These are phyloP conservation scores for Trichomonascaceae sp. DNA, from an alignment of 1,139 yeast genomes.

Conservation along the genomic window DNA sequence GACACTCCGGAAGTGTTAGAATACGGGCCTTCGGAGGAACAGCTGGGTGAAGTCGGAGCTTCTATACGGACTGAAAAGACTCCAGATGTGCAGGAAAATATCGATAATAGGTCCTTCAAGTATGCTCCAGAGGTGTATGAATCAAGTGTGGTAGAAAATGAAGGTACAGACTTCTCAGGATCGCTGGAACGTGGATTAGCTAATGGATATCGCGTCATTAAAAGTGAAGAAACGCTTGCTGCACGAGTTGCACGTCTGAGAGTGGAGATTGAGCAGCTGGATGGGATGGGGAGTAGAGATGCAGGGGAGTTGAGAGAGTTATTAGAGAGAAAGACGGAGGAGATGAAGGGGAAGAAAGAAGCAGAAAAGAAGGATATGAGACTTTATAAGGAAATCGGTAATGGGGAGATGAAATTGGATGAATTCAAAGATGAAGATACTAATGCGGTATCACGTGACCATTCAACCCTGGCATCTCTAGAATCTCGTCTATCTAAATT, in stretches of 20 bases:
- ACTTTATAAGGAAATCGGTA: slow-evolving; percentile 5
- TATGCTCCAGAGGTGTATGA: slow-evolving; percentile 13
- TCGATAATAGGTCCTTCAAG: slow-evolving; percentile 7
- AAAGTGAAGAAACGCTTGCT: slow-evolving; percentile 21
- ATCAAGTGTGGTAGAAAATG: slow-evolving; percentile 15
- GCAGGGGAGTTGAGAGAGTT: slow-evolving; percentile 16
- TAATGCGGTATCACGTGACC: neutral
- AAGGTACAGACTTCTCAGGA: slow-evolving; percentile 8
- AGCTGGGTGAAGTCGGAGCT: neutral
- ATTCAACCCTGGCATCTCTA: slow-evolving; percentile 8
- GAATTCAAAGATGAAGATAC: neutral
- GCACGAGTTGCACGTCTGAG: slow-evolving; percentile 43
- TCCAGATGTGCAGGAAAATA: neutral
- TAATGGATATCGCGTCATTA: slow-evolving; percentile 10
- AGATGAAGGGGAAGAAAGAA: slow-evolving; percentile 1
- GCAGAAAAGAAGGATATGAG: neutral
- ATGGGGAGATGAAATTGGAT: neutral
- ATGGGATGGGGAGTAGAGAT: slow-evolving; percentile 12
- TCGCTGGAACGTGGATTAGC: neutral
- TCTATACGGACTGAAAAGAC: neutral
- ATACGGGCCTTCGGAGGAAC: slow-evolving; percentile 1
- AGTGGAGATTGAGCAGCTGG: slow-evolving; percentile 41
- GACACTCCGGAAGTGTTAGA: slow-evolving; percentile 7
- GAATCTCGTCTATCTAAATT: slow-evolving; percentile 17
- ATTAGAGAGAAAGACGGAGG: slow-evolving; percentile 1